phyloP scores from a whole-genome alignment of 805 yeast genomes.

The Lachancea sp. region DNA sequence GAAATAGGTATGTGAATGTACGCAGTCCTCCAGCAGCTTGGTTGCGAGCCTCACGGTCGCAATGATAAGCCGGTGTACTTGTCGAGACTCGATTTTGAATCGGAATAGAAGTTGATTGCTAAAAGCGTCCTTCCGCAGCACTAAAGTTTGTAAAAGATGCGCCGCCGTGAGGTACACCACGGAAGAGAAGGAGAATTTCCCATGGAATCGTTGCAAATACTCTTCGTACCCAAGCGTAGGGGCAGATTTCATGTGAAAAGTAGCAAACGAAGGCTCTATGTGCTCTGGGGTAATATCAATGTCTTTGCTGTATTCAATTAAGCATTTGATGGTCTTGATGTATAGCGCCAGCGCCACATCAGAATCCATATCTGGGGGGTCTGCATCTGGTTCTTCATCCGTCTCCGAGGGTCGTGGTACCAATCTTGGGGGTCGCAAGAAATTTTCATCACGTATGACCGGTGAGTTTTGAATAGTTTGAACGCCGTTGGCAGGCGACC shows the following conservation, averaged over 20 bases:
- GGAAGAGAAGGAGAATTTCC: constrained; percentile 27
- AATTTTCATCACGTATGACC: neutral
- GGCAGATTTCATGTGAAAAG: constrained; percentile 26
- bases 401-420: neutral
- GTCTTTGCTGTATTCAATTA: constrained; percentile 1
- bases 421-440: neutral
- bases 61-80: constrained; percentile 39
- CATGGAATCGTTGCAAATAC: constrained; percentile 24
- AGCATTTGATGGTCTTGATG: constrained; percentile 1
- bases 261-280: neutral
- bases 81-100: constrained; percentile 31
- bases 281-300: neutral
- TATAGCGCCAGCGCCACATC: constrained; percentile 6
- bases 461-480: constrained; percentile 1
- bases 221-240: constrained; percentile 24
- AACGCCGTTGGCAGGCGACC: constrained; percentile 1
- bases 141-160: constrained; percentile 20
- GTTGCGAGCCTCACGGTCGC: constrained; percentile 42
- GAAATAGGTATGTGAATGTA: constrained; percentile 40
- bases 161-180: constrained; percentile 25
- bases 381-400: neutral
- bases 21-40: constrained; percentile 43
- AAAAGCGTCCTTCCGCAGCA: constrained; percentile 11
- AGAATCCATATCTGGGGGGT: constrained; percentile 5
- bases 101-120: constrained; percentile 10